These are phyloP conservation scores for Syzygium malaccense DNA, from an alignment of 441 rosid species.

Conservation along the genomic window DNA sequence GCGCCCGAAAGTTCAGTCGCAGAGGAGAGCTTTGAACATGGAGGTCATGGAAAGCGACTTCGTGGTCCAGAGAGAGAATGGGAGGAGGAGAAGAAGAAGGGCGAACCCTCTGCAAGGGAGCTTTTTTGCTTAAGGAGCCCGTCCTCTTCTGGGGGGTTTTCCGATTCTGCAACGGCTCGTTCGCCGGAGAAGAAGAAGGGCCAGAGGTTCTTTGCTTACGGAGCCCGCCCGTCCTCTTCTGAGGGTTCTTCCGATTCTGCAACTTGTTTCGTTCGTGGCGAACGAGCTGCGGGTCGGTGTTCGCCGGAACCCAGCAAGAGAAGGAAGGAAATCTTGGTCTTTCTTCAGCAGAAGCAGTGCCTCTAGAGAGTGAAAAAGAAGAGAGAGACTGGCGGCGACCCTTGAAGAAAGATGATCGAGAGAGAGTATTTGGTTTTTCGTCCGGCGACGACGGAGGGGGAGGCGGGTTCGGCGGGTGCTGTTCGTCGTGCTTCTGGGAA, in stretches of 20 bases:
- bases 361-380: neutral
- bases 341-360: neutral
- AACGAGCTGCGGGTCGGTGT: neutral
- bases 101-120: neutral
- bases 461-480: neutral
- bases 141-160: neutral
- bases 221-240: no score
- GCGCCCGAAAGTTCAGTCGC: neutral
- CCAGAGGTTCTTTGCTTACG: no score
- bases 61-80: neutral
- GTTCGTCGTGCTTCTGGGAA: neutral
- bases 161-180: no score
- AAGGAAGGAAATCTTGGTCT: neutral
- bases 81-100: neutral
- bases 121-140: neutral
- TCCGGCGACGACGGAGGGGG: neutral
- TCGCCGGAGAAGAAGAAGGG: no score
- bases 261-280: neutral
- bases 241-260: neutral
- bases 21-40: neutral
- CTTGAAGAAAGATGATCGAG: neutral
- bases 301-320: neutral
- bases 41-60: neutral
- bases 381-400: neutral
- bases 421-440: neutral